phyloP scores from a whole-genome alignment of 768 basidiomycete species.

The Leccinum incarnatum region DNA sequence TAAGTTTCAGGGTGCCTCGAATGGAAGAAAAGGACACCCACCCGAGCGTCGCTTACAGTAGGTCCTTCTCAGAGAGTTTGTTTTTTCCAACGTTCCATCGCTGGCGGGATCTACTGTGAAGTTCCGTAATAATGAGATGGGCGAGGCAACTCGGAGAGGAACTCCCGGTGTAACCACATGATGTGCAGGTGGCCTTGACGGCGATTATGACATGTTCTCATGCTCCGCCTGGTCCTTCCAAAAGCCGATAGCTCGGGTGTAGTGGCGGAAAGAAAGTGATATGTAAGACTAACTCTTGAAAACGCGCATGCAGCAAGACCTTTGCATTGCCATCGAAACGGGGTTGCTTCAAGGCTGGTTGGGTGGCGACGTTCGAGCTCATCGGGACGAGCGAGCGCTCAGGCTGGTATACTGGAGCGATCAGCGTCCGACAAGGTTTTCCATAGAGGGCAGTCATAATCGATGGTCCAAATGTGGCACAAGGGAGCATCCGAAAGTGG shows the following conservation, averaged over 20 bases:
- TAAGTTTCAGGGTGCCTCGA: not conserved
- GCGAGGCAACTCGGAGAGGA: not conserved
- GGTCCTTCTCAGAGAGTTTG: not conserved
- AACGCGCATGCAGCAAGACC: not conserved
- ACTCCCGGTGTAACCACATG: not conserved
- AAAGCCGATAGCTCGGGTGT: not conserved
- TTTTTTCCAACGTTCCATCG: not conserved
- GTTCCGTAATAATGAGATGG: not conserved
- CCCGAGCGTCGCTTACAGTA: not conserved
- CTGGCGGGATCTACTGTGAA: not conserved
- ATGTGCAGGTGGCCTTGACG: not conserved
- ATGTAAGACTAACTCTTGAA: not conserved
- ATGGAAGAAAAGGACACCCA: not conserved
- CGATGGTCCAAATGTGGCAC: slow-evolving; percentile 7
- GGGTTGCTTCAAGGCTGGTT: not conserved
- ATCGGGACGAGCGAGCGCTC: not conserved
- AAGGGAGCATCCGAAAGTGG: slow-evolving; percentile 17
- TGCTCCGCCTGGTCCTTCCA: not conserved
- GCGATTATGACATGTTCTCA: slow-evolving; percentile 5
- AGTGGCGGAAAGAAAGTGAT: not conserved
- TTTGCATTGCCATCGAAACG: not conserved
- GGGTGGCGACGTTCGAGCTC: not conserved
- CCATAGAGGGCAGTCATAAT: slow-evolving; percentile 14
- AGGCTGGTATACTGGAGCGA: not conserved
- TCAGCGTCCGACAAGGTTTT: not conserved